Conservation (phyloP, 176 grass and related monocot genomes). For the Puya raimondii region DNA sequence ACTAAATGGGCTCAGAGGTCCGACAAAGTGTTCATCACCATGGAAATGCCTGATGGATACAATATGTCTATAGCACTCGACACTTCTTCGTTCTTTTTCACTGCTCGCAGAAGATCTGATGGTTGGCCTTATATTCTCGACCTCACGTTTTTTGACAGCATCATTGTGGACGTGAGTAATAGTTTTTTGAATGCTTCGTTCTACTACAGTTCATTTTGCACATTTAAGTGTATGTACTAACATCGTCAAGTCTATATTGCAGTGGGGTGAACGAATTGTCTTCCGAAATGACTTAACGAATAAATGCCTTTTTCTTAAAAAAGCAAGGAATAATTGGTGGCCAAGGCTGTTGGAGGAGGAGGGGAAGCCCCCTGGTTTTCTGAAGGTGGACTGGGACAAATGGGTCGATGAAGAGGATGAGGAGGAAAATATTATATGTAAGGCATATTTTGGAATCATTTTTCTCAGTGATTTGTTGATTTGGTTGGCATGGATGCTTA, state of each 20-base stretch:
- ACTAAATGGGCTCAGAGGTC: conserved; percentile 88
- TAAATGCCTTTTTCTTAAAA: conserved; percentile 72
- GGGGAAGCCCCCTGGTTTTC: conserved; percentile 55
- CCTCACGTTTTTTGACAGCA: conserved; percentile 64
- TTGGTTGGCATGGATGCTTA: no score
- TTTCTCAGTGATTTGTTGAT: no score
- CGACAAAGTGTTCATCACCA: conserved; percentile 53
- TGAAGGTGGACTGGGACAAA: conserved; percentile 97
- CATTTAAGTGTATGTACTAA: neutral
- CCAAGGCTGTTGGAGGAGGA: conserved; percentile 61
- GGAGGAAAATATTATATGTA: conserved; percentile 53
- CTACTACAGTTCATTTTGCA: neutral
- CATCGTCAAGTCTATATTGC: neutral
- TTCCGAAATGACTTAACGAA: conserved; percentile 35
- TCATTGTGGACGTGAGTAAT: conserved; percentile 57
- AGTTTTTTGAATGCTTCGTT: neutral
- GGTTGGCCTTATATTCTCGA: conserved; percentile 56
- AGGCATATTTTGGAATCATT: no score
- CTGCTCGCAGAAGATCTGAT: conserved; percentile 37
- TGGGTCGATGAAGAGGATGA: conserved; percentile 91
- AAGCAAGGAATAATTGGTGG: conserved; percentile 75
- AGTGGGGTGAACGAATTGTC: conserved; percentile 62
- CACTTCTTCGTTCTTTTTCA: conserved; percentile 67
- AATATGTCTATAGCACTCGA: conserved; percentile 68
- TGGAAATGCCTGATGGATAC: conserved; percentile 71